Evolutionary conservation across 2,329 filamentous ascomycete genomes (phyloP).

Genomic region (Claviceps africana): DNA sequence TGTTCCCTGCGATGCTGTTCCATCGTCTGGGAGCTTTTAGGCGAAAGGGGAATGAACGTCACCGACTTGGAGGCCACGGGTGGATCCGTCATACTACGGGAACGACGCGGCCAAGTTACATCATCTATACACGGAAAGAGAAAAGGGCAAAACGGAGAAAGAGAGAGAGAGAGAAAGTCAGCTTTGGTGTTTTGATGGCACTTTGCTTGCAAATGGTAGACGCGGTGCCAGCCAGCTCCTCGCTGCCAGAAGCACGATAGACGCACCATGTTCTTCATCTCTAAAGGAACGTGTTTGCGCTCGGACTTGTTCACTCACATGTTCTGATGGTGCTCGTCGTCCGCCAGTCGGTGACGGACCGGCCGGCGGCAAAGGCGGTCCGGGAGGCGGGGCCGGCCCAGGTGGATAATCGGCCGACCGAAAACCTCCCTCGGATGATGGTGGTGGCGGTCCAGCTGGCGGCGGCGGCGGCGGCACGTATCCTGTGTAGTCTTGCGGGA

Average conservation of each 20-base stretch:
- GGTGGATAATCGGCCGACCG: conserved; percentile 8
- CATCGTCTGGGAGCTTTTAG: conserved; percentile 33
- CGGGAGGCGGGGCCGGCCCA: conserved; percentile 12
- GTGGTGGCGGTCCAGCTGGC: conserved; percentile 19
- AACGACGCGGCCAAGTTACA: conserved; percentile 11
- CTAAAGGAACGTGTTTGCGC: conserved; percentile 11
- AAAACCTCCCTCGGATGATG: conserved; percentile 6
- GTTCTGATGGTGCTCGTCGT: conserved; percentile 23
- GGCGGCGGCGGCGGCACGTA: conserved; percentile 24
- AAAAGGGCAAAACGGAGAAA: neutral
- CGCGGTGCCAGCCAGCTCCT: neutral
- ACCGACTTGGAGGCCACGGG: conserved; percentile 25
- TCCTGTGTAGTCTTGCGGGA: conserved; percentile 28
- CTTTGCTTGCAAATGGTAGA: neutral
- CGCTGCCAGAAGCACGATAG: conserved; percentile 15
- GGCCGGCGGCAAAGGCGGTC: conserved; percentile 18
- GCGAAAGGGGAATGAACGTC: conserved; percentile 34
- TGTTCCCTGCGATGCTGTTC: conserved; percentile 25
- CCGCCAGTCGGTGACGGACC: conserved; percentile 20
- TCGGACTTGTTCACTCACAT: conserved; percentile 29
- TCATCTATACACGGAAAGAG: conserved; percentile 12
- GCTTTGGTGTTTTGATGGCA: conserved; percentile 8
- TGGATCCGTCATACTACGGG: neutral
- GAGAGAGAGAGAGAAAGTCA: neutral
- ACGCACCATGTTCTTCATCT: conserved; percentile 25